Conservation (phyloP, 2,329 filamentous ascomycete genomes). For the Ophiostoma sp. region DNA sequence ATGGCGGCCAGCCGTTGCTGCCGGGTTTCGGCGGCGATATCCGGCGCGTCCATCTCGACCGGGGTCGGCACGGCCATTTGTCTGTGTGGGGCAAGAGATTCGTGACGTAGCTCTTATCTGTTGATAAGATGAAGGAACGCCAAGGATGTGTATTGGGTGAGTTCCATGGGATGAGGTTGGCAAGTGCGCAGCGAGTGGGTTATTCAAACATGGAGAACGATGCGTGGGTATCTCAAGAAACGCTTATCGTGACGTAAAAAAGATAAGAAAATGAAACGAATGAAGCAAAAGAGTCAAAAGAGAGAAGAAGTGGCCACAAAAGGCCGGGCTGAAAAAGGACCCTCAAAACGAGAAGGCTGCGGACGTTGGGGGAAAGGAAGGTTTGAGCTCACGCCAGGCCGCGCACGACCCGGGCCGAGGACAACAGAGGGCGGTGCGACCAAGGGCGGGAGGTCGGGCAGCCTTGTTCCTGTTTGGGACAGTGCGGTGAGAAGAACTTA, state of each 20-base stretch:
- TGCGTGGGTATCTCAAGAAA: background rate
- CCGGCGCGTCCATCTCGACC: constrained; percentile 19
- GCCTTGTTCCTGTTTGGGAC: background rate
- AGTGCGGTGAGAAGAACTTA: background rate
- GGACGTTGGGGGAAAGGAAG: background rate
- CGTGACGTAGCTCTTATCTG: background rate
- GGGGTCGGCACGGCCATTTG: background rate
- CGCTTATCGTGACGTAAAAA: background rate
- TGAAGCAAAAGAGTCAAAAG: background rate
- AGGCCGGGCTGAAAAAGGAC: background rate
- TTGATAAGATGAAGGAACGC: background rate
- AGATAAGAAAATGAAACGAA: background rate
- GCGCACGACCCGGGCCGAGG: background rate
- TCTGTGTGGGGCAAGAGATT: background rate
- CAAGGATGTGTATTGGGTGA: background rate
- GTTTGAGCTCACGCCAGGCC: background rate
- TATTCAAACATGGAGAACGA: background rate
- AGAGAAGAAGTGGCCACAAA: background rate
- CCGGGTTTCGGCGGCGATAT: constrained; percentile 38
- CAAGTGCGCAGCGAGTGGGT: background rate
- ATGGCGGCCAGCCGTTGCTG: constrained; percentile 52
- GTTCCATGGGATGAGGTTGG: background rate
- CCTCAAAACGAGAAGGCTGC: background rate
- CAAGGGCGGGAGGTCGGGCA: background rate
- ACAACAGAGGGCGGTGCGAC: constrained; percentile 1